Percentiles rank a stretch among this genome's conserved stretches.
These are phyloP conservation scores for Mortierella sp. DNA, from an alignment of 371 early-diverging fungal species.

Conservation along the genomic window DNA sequence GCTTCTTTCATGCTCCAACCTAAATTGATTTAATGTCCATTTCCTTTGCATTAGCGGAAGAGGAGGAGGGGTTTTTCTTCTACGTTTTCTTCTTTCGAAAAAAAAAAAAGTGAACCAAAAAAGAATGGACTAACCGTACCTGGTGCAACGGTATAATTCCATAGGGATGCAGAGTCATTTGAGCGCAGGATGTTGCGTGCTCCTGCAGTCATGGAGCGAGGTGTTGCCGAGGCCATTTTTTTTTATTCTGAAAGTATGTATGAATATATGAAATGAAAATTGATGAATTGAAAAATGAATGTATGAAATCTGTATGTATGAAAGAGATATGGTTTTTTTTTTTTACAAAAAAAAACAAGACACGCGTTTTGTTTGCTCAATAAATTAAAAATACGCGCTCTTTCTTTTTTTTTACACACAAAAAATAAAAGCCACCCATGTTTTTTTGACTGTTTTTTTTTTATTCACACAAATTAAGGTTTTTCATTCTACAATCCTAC, in stretches of 20 bases:
- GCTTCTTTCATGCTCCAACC: slow-evolving; percentile 92
- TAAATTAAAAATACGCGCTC: no score
- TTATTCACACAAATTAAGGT: no score
- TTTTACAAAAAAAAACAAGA: no score
- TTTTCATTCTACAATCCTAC: no score
- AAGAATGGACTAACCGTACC: slow-evolving; percentile 56
- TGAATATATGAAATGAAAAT: not conserved
- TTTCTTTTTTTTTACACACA: no score
- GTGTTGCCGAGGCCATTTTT: slow-evolving; percentile 57
- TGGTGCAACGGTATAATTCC: slow-evolving; percentile 94
- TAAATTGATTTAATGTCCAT: slow-evolving; percentile 18
- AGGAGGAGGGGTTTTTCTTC: not conserved
- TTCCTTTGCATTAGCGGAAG: not conserved
- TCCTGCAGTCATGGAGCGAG: slow-evolving; percentile 90
- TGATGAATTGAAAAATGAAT: no score
- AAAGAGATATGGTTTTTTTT: not conserved
- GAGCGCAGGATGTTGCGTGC: slow-evolving; percentile 91
- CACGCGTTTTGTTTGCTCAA: no score
- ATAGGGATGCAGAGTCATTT: slow-evolving; percentile 91
- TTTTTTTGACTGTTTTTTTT: no score
- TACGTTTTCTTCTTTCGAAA: no score
- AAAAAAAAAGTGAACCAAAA: not conserved
- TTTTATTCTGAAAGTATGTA: not conserved
- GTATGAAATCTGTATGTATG: not conserved
- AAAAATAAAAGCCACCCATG: no score